Conservation (phyloP, 106 monocot genomes). For the Apostasia ramifera region DNA sequence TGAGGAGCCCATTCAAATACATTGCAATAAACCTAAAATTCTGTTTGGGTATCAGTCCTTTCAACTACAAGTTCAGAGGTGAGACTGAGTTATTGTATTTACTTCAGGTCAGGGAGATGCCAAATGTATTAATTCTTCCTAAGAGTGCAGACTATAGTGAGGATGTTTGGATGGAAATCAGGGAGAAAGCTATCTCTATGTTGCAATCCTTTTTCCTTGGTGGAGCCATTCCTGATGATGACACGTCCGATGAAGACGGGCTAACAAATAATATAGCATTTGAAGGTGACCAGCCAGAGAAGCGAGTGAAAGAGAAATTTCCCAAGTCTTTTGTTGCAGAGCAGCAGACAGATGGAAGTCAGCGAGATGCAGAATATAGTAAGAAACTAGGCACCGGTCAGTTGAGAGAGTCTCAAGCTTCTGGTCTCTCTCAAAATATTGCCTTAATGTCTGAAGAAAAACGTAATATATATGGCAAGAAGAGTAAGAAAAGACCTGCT, state of each 20-base stretch:
- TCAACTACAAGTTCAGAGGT: no score
- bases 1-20: no score
- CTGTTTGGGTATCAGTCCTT: no score
- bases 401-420: constrained; percentile 47
- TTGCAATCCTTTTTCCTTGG: constrained; percentile 78
- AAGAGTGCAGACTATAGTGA: constrained; percentile 97
- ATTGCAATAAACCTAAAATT: no score
- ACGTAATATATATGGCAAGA: constrained; percentile 75
- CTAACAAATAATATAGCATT: constrained; percentile 46
- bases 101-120: constrained; percentile 92
- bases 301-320: constrained; percentile 32
- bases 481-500: constrained; percentile 89
- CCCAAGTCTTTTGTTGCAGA: constrained; percentile 24
- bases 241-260: constrained; percentile 67
- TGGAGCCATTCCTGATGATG: constrained; percentile 62
- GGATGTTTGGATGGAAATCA: constrained; percentile 98
- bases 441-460: constrained; percentile 48
- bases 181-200: constrained; percentile 81
- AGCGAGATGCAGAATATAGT: constrained; percentile 25
- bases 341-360: constrained; percentile 38
- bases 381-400: constrained; percentile 30
- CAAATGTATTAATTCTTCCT: constrained; percentile 96
- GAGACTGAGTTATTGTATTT: neutral
- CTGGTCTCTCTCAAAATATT: constrained; percentile 42
- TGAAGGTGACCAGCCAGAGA: constrained; percentile 50